Conservation (phyloP, 306 rosid genomes). For the Vigna reflexopilosa region DNA sequence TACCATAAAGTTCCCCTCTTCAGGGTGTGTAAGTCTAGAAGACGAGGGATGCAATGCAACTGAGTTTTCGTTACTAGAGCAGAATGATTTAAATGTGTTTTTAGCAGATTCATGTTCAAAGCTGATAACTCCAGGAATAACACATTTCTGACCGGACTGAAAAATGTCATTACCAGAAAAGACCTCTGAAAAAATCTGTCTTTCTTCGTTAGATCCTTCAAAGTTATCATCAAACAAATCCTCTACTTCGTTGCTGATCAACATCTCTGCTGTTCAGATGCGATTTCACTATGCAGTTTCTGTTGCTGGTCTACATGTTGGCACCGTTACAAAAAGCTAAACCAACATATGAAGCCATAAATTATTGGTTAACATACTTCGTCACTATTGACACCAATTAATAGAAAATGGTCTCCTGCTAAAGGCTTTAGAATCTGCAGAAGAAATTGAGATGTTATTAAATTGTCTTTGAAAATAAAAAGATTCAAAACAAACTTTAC, state of each 20-base stretch:
- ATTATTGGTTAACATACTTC: slow-evolving; percentile 38
- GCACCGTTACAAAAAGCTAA: slow-evolving; percentile 43
- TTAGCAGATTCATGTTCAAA: slow-evolving; percentile 69
- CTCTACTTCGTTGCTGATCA: slow-evolving; percentile 51
- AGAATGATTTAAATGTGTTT: slow-evolving; percentile 62
- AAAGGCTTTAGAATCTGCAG: slow-evolving; percentile 41
- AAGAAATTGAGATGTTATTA: slow-evolving; percentile 10
- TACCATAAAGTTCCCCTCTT: slow-evolving; percentile 54
- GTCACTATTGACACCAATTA: slow-evolving; percentile 14
- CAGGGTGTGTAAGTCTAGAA: slow-evolving; percentile 55
- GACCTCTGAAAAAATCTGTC: slow-evolving; percentile 70
- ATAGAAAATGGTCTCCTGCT: slow-evolving; percentile 32
- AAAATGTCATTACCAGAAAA: slow-evolving; percentile 63
- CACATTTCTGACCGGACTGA: slow-evolving; percentile 58
- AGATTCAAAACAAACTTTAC: slow-evolving; percentile 3
- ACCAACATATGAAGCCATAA: slow-evolving; percentile 34
- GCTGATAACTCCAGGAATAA: slow-evolving; percentile 65
- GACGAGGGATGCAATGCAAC: slow-evolving; percentile 60
- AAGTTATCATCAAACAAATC: slow-evolving; percentile 75
- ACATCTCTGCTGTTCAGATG: slow-evolving; percentile 53
- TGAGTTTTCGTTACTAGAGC: slow-evolving; percentile 81
- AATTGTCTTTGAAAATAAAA: slow-evolving; percentile 8
- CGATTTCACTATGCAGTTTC: slow-evolving; percentile 46
- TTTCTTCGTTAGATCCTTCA: slow-evolving; percentile 85
- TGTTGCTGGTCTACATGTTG: slow-evolving; percentile 43